A percentile compares a stretch with the other conserved stretches of the same genome.
phyloP scores from a whole-genome alignment of 225 moss, liverwort and hornwort genomes.

The Asterella californica region DNA sequence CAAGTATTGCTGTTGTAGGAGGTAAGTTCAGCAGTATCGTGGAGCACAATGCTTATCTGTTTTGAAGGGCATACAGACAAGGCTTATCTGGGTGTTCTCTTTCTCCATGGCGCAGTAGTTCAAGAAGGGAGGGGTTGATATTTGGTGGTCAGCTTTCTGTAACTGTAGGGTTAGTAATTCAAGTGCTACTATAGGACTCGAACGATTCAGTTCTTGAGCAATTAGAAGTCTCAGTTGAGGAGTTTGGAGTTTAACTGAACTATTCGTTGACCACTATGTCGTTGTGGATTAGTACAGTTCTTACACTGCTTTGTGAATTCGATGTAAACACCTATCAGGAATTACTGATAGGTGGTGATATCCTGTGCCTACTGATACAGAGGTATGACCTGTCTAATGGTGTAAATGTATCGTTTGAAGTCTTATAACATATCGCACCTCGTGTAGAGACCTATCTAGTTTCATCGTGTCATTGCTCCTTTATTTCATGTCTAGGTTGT shows the following conservation, averaged over 20 bases:
- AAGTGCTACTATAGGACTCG: too few relatives aligned
- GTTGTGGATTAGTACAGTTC: not conserved
- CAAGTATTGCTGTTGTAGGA: constrained; percentile 68
- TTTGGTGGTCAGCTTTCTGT: not conserved
- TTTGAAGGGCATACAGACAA: too few relatives aligned
- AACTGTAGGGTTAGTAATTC: not conserved
- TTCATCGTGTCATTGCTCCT: too few relatives aligned
- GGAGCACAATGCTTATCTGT: not conserved
- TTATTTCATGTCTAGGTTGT: too few relatives aligned
- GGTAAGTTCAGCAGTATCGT: constrained; percentile 29
- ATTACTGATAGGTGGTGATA: too few relatives aligned
- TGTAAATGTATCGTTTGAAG: not conserved
- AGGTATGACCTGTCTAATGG: not conserved
- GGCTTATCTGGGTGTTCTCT: not conserved
- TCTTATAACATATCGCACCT: too few relatives aligned
- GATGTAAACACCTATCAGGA: constrained; percentile 38
- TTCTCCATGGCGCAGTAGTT: not conserved
- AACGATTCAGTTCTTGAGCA: too few relatives aligned
- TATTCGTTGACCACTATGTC: too few relatives aligned
- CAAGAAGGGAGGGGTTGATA: not conserved
- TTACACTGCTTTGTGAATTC: not conserved
- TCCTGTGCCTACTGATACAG: too few relatives aligned
- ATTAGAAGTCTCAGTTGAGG: not conserved
- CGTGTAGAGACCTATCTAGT: too few relatives aligned
- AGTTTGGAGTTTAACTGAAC: not conserved